phyloP scores from a whole-genome alignment of 345 rosid species.

The Aethionema arabicum region DNA sequence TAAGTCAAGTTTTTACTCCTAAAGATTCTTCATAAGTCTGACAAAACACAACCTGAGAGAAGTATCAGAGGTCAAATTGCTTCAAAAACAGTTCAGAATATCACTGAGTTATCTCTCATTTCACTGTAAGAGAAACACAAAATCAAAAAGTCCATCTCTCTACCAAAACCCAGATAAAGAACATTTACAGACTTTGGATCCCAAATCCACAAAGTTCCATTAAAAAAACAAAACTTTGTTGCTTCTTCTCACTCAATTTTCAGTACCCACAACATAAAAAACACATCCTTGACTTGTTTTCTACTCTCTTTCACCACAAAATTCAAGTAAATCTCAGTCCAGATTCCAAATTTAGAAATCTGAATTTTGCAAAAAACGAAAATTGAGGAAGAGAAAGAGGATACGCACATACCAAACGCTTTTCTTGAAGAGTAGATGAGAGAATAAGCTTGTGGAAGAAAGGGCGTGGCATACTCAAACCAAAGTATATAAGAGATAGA shows the following conservation, averaged over 20 bases:
- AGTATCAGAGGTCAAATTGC: slow-evolving; percentile 3
- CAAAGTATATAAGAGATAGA: slow-evolving; percentile 13
- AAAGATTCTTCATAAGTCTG: slow-evolving; percentile 12
- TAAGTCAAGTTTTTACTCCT: neutral
- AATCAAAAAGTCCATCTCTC: neutral
- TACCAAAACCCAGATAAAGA: neutral
- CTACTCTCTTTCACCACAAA: neutral
- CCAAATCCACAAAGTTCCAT: neutral
- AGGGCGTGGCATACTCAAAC: slow-evolving; percentile 49
- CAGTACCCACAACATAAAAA: slow-evolving; percentile 12
- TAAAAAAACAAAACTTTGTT: neutral
- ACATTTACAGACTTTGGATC: neutral
- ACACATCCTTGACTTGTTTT: slow-evolving; percentile 5
- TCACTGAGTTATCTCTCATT: slow-evolving; percentile 12
- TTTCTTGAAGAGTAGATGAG: slow-evolving; percentile 46
- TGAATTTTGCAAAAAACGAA: slow-evolving; percentile 1
- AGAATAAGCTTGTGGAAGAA: slow-evolving; percentile 60
- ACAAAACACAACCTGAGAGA: slow-evolving; percentile 11
- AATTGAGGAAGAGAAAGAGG: neutral
- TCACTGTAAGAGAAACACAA: neutral
- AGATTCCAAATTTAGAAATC: slow-evolving; percentile 9
- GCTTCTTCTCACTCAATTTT: slow-evolving; percentile 9
- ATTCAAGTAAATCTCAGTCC: slow-evolving; percentile 13
- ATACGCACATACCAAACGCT: slow-evolving; percentile 46
- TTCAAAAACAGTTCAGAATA: slow-evolving; percentile 6